Percentiles rank a stretch among this genome's conserved stretches.
These are phyloP conservation scores for Zygoascus sp. DNA, from an alignment of 1,139 yeast species.

Conservation along the genomic window DNA sequence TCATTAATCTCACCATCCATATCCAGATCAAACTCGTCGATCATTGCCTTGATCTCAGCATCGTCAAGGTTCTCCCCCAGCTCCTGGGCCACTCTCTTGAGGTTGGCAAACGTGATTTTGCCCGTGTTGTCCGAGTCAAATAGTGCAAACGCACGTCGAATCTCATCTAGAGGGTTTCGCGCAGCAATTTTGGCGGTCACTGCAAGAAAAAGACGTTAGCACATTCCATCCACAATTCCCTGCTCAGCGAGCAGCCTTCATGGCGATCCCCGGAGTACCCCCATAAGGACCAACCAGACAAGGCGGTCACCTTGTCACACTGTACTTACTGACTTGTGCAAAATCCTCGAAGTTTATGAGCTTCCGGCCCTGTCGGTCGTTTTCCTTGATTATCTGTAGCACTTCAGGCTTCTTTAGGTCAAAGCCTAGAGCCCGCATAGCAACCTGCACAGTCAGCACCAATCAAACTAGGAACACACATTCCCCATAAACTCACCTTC, in stretches of 20 bases:
- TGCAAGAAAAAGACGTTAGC: slow-evolving; percentile 15
- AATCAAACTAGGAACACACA: neutral
- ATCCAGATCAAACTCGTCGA: slow-evolving; percentile 94
- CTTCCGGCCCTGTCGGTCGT: slow-evolving; percentile 70
- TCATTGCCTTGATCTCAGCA: slow-evolving; percentile 93
- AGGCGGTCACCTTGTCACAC: no score
- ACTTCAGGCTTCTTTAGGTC: slow-evolving; percentile 79
- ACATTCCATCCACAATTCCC: no score
- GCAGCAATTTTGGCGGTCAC: slow-evolving; percentile 75
- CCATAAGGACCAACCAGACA: no score
- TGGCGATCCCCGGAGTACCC: no score
- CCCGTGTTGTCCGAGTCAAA: slow-evolving; percentile 92
- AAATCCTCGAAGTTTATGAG: slow-evolving; percentile 79
- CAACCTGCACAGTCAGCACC: slow-evolving; percentile 42
- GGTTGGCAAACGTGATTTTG: slow-evolving; percentile 68
- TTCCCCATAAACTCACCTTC: slow-evolving; percentile 44
- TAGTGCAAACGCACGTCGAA: slow-evolving; percentile 79
- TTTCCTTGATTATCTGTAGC: slow-evolving; percentile 72
- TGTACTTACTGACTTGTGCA: slow-evolving; percentile 57
- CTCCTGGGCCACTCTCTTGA: slow-evolving; percentile 87
- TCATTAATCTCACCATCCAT: slow-evolving; percentile 94
- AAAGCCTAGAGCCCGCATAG: slow-evolving; percentile 91
- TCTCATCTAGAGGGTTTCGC: slow-evolving; percentile 91
- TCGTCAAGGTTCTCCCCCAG: slow-evolving; percentile 89
- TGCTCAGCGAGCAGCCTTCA: no score